These are phyloP conservation scores for Phoenix roebelenii DNA, from an alignment of 176 grass and related monocot species.

Conservation along the genomic window DNA sequence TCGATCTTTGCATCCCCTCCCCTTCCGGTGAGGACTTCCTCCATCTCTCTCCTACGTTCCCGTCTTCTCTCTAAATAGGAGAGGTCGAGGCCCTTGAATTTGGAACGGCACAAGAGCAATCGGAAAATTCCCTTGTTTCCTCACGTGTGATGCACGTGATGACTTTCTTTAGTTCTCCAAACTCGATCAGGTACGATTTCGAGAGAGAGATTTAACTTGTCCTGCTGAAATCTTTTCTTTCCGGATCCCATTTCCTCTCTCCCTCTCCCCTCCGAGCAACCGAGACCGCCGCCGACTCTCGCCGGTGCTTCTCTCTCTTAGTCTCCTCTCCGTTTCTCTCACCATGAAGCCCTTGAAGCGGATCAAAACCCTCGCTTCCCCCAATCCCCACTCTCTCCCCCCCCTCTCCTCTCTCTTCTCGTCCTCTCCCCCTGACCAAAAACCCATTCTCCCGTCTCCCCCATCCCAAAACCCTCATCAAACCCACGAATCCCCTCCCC, in stretches of 20 bases:
- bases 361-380: constrained; percentile 1
- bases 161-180: no score
- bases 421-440: neutral
- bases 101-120: no score
- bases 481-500: neutral
- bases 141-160: no score
- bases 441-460: neutral
- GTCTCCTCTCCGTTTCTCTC: neutral
- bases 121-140: no score
- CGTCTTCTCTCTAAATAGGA: no score
- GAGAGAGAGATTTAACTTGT: no score
- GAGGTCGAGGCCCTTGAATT: no score
- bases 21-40: no score
- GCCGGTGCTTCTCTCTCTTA: constrained; percentile 1
- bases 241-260: constrained; percentile 1
- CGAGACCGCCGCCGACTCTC: constrained; percentile 19
- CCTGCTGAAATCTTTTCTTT: neutral
- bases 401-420: neutral
- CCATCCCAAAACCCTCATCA: neutral
- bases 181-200: no score
- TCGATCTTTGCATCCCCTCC: no score
- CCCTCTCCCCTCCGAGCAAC: constrained; percentile 24
- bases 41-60: no score
- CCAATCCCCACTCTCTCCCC: neutral
- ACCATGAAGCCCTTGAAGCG: constrained; percentile 7